phyloP scores from a whole-genome alignment of 495 filamentous ascomycete species.

The Usnea hakonensis region DNA sequence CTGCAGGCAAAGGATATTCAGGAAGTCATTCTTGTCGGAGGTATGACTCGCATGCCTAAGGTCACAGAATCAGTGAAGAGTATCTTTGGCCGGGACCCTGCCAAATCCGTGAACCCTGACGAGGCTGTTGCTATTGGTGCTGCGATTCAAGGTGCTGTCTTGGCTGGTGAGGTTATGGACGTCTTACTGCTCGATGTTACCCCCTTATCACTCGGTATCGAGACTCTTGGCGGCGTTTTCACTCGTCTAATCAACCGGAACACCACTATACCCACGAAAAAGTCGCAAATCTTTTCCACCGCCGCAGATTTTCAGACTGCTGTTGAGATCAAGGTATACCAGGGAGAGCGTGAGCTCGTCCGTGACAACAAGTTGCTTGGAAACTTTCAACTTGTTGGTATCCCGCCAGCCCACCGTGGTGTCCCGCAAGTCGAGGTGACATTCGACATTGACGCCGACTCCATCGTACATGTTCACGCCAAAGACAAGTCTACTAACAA shows the following conservation, averaged over 20 bases:
- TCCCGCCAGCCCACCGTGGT: slow-evolving; percentile 94
- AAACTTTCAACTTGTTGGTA: slow-evolving; percentile 99
- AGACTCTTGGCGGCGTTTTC: slow-evolving; percentile 99
- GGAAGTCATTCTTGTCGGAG: slow-evolving; percentile 97
- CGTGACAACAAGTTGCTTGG: slow-evolving; percentile 98
- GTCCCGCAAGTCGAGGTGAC: slow-evolving; percentile 98
- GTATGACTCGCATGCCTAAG: slow-evolving; percentile 99
- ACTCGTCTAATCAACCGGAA: slow-evolving; percentile 99
- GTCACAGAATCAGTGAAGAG: slow-evolving; percentile 93
- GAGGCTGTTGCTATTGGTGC: slow-evolving; percentile 99
- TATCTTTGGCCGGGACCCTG: slow-evolving; percentile 95
- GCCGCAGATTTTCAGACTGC: slow-evolving; percentile 99
- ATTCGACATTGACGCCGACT: slow-evolving; percentile 99
- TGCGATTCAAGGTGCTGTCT: slow-evolving; percentile 94
- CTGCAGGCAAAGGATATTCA: slow-evolving; percentile 93
- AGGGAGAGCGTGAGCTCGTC: slow-evolving; percentile 99
- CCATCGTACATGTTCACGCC: slow-evolving; percentile 96
- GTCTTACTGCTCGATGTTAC: slow-evolving; percentile 95
- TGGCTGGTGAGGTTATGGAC: slow-evolving; percentile 94
- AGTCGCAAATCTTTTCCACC: slow-evolving; percentile 97
- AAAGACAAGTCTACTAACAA: slow-evolving; percentile 99
- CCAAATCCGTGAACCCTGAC: slow-evolving; percentile 98
- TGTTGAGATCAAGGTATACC: slow-evolving; percentile 99
- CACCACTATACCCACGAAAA: slow-evolving; percentile 99
- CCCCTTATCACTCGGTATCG: slow-evolving; percentile 96